Evolutionary conservation across 371 early-diverging fungal genomes (phyloP), one percentile per base, ranked within the genome.

Genomic region (Mortierella sp.): DNA sequence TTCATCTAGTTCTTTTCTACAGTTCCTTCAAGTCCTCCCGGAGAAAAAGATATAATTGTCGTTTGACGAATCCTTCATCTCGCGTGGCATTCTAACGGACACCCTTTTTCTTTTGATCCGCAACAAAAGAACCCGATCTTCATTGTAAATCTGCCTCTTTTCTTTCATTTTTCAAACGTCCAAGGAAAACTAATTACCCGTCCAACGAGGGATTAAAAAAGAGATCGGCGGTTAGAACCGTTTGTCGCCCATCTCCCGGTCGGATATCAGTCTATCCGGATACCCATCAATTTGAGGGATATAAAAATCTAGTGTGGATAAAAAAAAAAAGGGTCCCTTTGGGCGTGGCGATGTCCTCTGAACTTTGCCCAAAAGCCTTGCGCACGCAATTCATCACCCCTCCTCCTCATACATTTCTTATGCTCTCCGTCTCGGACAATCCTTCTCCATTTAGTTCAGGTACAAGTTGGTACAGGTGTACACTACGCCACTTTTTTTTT

Each of bases 401-500:
- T 61, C 39, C 39, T 31, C 37, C 7, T 31, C 61, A 24, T 50
- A 9, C 24, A 9, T n/a, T 50, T 37, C 37, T 50, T 50, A 9
- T n/a, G 22, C 9, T n/a, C 50, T n/a, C 24, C 6, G 2, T 61
- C 22, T 55, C 55, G 16, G 58, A 31, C 31, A 31, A 55, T 16
- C 58, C 48, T n/a, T 19, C 48, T 48, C 48, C 48, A 48, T 8
- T 31, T 61, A 29, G 29, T 61, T 61, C 61, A 37, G 61, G 61
- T 4, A 34, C 61, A 52, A 26, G n/a, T n/a, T n/a, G n/a, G n/a
- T 16, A 24, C 14, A 53, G 6, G 10, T 19, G 22, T 22, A 19
- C 10, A 34, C 61, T 61, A 61, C 39, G 61, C 61, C 61, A 61
- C 61, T 61, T 37, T 50, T 40, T 67, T 31, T 67, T 45, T 48